Base-by-base conservation (phyloP, 164 flowering plant genomes). In the Vitis riparia region DNA sequence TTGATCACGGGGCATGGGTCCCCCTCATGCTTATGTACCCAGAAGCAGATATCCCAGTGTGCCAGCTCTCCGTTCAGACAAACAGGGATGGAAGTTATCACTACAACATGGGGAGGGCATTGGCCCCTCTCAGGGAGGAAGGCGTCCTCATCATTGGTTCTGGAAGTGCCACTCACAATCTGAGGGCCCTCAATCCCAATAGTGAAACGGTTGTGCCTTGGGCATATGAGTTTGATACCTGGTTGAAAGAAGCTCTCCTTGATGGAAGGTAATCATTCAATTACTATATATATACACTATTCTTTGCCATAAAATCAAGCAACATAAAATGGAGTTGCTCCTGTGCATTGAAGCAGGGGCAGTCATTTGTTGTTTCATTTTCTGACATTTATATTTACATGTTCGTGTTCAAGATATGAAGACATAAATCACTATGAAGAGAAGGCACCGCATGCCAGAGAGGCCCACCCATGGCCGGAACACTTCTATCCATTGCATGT, bases 1-100 rank as follows among this genome's bases (percentile, higher is more conserved):
- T 91, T n/a, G 98, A 91, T 71, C 98, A 94, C 44, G 98, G 97
- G 8, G 92, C 96, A 0, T 94, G 98, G 98, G 86, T 91, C 7
- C 98, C 96, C 0, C 80, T 91, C 9, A 84, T 88, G 89, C 83
- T 93, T 23, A 91, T 91, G 98, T 93, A 90, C 68, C 98, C 98
- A 0, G 89, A 91, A 47, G 93, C 94, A 1, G 76, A 88, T 57
- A 86, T 93, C 49, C 98, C 97, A 0, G 90, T 93, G 2, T 89
- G 92, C 69, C 94, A 91, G 69, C 94, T 94, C 62, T 90, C 94
- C 0, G 76, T 94, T 66, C 96, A 90, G 70, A 63, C 80, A 2
- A 5, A 82, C 6, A 32, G 53, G 66, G 86, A 87, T 65, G 97
- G 82, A 1, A 79, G 85, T 58, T 71, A 94, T 69, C 98, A 94